These are phyloP conservation scores for Schwanniomyces polymorphus DNA, from an alignment of 805 yeast genomes.

Conservation along the genomic window DNA sequence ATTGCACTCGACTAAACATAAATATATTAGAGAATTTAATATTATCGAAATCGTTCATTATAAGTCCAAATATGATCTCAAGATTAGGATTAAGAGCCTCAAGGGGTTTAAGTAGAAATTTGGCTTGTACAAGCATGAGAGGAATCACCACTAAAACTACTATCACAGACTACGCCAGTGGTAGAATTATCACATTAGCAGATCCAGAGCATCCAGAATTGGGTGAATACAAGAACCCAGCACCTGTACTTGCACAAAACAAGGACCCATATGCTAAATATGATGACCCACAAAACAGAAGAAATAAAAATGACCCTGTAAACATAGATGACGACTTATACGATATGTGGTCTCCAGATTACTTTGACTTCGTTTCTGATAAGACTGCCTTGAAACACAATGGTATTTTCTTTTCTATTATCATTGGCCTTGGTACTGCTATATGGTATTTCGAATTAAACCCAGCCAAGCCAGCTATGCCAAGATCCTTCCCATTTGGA, in stretches of 20 bases:
- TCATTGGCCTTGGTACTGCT: constrained; percentile 44
- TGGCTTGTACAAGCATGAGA: constrained; percentile 11
- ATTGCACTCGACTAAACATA: not conserved
- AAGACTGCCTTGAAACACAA: constrained; percentile 60
- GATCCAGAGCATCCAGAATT: constrained; percentile 44
- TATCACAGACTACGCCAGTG: constrained; percentile 41
- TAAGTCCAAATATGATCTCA: constrained; percentile 21
- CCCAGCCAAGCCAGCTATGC: constrained; percentile 71
- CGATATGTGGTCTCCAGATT: constrained; percentile 87
- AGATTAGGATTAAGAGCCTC: constrained; percentile 23
- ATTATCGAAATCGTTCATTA: not conserved
- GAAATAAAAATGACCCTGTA: constrained; percentile 73
- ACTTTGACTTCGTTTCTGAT: constrained; percentile 60
- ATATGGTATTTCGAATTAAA: constrained; percentile 48
- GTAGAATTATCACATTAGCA: constrained; percentile 37
- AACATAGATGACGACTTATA: constrained; percentile 70
- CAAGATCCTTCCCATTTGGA: constrained; percentile 70
- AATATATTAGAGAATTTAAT: not conserved
- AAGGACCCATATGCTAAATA: constrained; percentile 72
- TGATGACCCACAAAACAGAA: constrained; percentile 79
- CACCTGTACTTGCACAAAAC: constrained; percentile 57
- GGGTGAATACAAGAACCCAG: constrained; percentile 65
- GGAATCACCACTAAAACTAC: constrained; percentile 34
- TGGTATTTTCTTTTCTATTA: constrained; percentile 44
- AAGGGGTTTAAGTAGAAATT: constrained; percentile 12